A percentile compares a stretch with the other conserved stretches of the same genome.
Conservation (phyloP, 2,329 filamentous ascomycete species). For the Trichoderma semiorbis region DNA sequence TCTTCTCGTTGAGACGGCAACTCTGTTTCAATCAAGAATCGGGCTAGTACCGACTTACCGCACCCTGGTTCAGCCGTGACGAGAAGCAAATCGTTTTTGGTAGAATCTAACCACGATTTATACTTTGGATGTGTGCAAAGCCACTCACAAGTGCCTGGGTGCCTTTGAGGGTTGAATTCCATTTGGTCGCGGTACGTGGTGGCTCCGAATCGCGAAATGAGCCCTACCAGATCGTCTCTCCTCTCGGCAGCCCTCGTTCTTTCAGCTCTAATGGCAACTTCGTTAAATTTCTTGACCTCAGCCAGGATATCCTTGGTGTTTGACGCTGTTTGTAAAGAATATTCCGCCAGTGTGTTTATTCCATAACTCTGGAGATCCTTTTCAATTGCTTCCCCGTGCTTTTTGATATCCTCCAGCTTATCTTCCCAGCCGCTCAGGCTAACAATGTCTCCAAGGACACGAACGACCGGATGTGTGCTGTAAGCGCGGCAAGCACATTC, state of each 20-base stretch:
- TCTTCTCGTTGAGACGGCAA: neutral
- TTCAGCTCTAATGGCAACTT: neutral
- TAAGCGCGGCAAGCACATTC: neutral
- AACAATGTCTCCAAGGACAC: neutral
- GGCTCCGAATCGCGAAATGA: neutral
- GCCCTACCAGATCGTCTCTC: neutral
- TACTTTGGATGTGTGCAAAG: neutral
- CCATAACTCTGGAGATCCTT: neutral
- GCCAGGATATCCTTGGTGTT: neutral
- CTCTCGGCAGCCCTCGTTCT: neutral
- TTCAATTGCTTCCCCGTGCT: neutral
- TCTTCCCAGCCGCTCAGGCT: neutral
- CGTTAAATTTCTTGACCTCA: neutral
- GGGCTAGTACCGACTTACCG: neutral
- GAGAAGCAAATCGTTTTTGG: neutral
- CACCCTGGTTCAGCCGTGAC: neutral
- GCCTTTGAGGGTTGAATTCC: neutral
- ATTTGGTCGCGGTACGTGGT: neutral
- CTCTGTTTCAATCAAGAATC: neutral
- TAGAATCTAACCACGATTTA: neutral
- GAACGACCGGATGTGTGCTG: neutral
- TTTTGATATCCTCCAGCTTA: neutral
- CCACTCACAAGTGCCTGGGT: neutral
- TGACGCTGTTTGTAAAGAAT: neutral
- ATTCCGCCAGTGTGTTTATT: neutral